These are phyloP conservation scores for Avena eriantha DNA, from an alignment of 176 grass and related monocot species.

Conservation along the genomic window DNA sequence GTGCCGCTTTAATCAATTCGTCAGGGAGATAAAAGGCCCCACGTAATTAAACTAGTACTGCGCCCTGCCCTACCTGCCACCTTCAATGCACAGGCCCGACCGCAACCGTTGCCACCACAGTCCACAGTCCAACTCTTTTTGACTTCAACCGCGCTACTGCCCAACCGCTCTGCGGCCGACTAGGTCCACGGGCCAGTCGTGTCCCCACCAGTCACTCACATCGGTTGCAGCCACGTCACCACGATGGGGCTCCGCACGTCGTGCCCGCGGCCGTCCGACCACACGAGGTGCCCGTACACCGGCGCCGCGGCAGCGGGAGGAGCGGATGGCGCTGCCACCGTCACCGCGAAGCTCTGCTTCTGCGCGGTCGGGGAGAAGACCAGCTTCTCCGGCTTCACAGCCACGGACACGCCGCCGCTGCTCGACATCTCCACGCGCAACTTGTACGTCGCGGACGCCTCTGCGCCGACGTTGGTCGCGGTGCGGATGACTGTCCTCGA, in stretches of 20 bases:
- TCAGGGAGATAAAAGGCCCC: background rate
- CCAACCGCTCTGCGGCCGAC: background rate
- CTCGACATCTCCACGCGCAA: conserved; percentile 68
- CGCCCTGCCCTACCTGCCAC: background rate
- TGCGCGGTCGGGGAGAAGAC: conserved; percentile 53
- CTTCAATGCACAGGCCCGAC: conserved; percentile 30
- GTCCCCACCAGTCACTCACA: conserved; percentile 51
- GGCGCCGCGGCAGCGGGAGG: background rate
- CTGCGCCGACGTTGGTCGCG: conserved; percentile 68
- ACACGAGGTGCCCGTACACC: conserved; percentile 70
- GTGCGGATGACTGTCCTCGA: conserved; percentile 68
- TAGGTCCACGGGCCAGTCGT: background rate
- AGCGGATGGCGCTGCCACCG: conserved; percentile 35
- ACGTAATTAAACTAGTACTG: conserved; percentile 36
- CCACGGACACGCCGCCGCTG: conserved; percentile 46
- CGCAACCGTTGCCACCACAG: conserved; percentile 45
- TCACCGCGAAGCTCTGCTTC: conserved; percentile 73
- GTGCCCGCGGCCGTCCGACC: conserved; percentile 79
- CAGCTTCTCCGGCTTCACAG: conserved; percentile 68
- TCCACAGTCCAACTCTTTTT: conserved; percentile 35
- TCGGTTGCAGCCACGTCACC: conserved; percentile 76
- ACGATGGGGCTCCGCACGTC: conserved; percentile 84
- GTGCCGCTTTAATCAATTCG: conserved; percentile 34
- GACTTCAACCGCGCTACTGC: background rate
- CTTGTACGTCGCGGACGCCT: conserved; percentile 59